Evolutionary conservation across 768 basidiomycete species (phyloP).

Genomic region (Candolleomyces aberdarensis): DNA sequence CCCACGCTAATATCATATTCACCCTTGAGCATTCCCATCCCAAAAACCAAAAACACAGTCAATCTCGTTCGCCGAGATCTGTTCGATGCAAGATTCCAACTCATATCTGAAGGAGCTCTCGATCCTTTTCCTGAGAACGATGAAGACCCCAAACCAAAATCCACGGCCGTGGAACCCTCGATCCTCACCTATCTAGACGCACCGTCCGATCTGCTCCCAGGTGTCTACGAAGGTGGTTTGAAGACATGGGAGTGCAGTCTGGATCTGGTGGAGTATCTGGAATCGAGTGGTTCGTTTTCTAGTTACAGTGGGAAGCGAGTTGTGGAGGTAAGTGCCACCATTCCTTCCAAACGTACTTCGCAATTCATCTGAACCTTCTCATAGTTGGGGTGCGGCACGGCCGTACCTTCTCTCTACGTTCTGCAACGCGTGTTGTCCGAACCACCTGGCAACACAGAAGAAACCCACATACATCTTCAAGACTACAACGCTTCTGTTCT

Average conservation of each 20-base stretch:
- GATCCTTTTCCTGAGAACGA: conserved; percentile 18
- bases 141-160: conserved; percentile 2
- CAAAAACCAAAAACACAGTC: conserved; percentile 26
- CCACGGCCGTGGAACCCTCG: conserved; percentile 18
- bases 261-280: conserved; percentile 74
- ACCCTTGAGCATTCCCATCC: conserved; percentile 53
- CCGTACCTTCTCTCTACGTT: conserved; percentile 75
- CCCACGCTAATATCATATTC: conserved; percentile 82
- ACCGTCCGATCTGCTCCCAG: conserved; percentile 86
- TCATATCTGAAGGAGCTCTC: conserved; percentile 57
- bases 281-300: conserved; percentile 22
- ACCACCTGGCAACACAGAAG: background rate
- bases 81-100: conserved; percentile 94
- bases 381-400: conserved; percentile 93
- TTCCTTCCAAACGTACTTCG: background rate
- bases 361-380: background rate
- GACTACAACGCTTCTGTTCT: conserved; percentile 88
- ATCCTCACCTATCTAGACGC: conserved; percentile 70
- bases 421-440: conserved; percentile 56
- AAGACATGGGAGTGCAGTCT: conserved; percentile 98
- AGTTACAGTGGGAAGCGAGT: conserved; percentile 48
- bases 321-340: conserved; percentile 58
- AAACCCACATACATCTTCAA: conserved; percentile 72
- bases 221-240: conserved; percentile 92
- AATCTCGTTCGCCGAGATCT: conserved; percentile 76